Evolutionary conservation across 78 protist genomes (phyloP).

Genomic region (Tieghemostelium lacteum): DNA sequence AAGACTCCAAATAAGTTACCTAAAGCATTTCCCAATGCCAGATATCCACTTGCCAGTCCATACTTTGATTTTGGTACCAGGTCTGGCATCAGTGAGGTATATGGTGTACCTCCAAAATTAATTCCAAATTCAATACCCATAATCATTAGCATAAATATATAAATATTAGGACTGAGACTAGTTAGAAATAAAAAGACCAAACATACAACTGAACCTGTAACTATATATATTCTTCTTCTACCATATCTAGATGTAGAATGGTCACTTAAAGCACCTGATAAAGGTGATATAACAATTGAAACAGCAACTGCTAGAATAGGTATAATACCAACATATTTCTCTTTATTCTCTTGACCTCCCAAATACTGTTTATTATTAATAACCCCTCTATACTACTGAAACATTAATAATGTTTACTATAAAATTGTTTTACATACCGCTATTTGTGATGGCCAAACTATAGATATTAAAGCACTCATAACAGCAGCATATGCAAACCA

Average conservation of each 20-base stretch:
- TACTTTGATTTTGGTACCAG: conserved; percentile 22
- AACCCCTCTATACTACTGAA: not conserved
- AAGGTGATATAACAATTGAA: conserved; percentile 2
- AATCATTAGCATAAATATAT: not conserved
- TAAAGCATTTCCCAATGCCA: conserved; percentile 50
- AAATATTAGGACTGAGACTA: not conserved
- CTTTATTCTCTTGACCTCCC: conserved; percentile 29
- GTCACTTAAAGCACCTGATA: conserved; percentile 25
- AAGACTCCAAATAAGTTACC: conserved; percentile 45
- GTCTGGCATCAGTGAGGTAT: conserved; percentile 23
- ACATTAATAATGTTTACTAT: not conserved
- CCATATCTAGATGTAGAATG: conserved; percentile 28
- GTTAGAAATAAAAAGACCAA: not conserved
- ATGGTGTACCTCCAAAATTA: conserved; percentile 38
- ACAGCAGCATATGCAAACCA: conserved; percentile 32
- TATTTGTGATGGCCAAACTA: conserved; percentile 48
- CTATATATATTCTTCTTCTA: conserved; percentile 15
- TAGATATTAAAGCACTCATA: conserved; percentile 27
- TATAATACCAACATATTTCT: conserved; percentile 2
- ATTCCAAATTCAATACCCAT: conserved; percentile 49
- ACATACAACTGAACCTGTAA: not conserved
- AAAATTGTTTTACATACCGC: not conserved
- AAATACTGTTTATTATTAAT: not conserved
- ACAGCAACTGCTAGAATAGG: conserved; percentile 25
- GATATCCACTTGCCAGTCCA: conserved; percentile 28